Evolutionary conservation across 345 rosid species (phyloP), one percentile per base, ranked within the genome.

Genomic region (Chamaenerion angustifolium): DNA sequence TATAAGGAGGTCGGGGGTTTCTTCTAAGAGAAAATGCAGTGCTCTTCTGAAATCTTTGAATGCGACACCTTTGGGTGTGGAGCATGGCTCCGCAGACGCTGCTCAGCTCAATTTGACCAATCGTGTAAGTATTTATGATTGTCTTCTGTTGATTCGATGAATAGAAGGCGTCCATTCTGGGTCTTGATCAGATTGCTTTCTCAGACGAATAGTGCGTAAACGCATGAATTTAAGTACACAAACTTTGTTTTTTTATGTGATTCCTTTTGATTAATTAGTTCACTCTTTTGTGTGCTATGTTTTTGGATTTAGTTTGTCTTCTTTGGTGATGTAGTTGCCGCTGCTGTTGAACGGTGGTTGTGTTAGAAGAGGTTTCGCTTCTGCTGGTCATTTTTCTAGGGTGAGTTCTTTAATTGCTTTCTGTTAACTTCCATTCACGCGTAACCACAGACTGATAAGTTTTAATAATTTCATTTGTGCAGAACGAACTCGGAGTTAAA

Each of bases 401-500:
- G 54, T 58, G 35, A 44, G 37, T 31, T 8, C 10, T 31, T 31
- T 5, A 31, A 5, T 16, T 40, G 43, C 8, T 56, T 5, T 15
- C 47, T 21, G 31, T 18, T 35, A n/a, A 59, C 54, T 43, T 70
- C 14, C 8, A 48, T 19, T 40, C 11, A 35, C 37, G 16, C 19
- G 43, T 47, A n/a, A 6, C 50, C 60, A 54, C 43, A 42, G 13
- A 61, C 61, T 78, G 55, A 76, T 56, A 50, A 31, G 55, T 65
- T 60, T 58, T 45, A 23, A 40, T 21, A 8, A 27, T 1, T 64
- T 58, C 52, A 40, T 2, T 53, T 64, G 25, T 66, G 78, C 78
- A 88, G 95, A 77, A 56, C 40, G 60, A 59, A 25, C 64, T 59
- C 55, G 64, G 64, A 59, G 64, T 68, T 49, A 67, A 59, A 43